These are phyloP conservation scores for Tubosaeta brunneosetosa DNA, from an alignment of 768 basidiomycete genomes.

Conservation along the genomic window DNA sequence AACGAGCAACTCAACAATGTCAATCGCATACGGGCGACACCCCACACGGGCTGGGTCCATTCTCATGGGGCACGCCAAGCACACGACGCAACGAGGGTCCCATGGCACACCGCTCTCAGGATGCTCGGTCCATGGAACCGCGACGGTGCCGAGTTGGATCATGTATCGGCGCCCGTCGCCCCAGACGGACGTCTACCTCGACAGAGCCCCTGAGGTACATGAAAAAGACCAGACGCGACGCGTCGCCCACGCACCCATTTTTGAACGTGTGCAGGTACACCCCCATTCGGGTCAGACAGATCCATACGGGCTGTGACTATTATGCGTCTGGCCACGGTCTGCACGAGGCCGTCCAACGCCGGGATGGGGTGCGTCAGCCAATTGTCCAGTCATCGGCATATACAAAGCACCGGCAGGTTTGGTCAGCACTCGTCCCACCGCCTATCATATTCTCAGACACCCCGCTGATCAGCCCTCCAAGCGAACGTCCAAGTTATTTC, in stretches of 20 bases:
- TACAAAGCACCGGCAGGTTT: not conserved
- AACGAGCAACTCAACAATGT: not conserved
- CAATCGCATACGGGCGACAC: not conserved
- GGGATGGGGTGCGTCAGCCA: not conserved
- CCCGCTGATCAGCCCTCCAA: not conserved
- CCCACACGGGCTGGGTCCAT: not conserved
- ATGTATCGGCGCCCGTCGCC: too few species aligned
- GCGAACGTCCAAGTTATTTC: not conserved
- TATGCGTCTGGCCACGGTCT: not conserved
- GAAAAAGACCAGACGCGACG: too few species aligned
- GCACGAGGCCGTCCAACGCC: not conserved
- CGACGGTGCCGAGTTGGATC: not conserved
- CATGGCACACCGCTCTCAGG: not conserved
- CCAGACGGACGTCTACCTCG: too few species aligned
- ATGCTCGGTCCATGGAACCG: not conserved
- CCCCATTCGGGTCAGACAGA: not conserved
- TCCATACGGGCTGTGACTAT: not conserved
- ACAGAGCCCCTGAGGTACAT: too few species aligned
- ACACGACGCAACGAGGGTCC: not conserved
- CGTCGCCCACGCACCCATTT: too few species aligned
- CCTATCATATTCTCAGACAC: not conserved
- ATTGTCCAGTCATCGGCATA: too few species aligned
- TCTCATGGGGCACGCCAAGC: too few species aligned
- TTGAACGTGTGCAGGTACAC: too few species aligned
- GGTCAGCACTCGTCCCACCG: not conserved